Conservation (phyloP, 441 rosid species). For the Erodium texanum region DNA sequence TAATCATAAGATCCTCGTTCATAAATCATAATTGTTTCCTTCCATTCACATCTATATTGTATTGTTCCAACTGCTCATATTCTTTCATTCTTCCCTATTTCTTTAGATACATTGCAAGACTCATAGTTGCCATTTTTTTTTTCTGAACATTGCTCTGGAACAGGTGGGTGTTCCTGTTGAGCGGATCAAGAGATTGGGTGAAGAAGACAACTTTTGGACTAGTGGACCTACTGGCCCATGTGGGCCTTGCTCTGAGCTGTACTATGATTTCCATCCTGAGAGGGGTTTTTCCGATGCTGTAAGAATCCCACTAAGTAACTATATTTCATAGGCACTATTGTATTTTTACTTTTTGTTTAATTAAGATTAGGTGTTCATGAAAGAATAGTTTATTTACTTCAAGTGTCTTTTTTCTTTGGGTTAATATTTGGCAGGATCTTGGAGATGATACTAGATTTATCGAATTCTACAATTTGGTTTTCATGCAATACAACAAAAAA, state of each 20-base stretch:
- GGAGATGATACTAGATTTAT: slow-evolving; percentile 87
- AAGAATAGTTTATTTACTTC: not conserved
- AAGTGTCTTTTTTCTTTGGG: not conserved
- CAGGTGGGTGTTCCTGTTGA: slow-evolving; percentile 75
- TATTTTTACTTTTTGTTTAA: not conserved
- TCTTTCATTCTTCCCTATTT: not conserved
- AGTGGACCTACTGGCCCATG: slow-evolving; percentile 94
- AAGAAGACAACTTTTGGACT: slow-evolving; percentile 89
- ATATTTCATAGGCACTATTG: not conserved
- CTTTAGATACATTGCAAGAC: not conserved
- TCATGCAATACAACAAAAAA: slow-evolving; percentile 85
- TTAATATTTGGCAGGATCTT: slow-evolving; percentile 48
- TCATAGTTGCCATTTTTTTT: not conserved
- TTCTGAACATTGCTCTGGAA: slow-evolving; percentile 14
- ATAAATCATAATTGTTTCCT: slow-evolving; percentile 8
- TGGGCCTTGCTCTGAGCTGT: slow-evolving; percentile 94
- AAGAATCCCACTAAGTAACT: slow-evolving; percentile 15
- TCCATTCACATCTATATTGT: not conserved
- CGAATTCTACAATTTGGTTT: slow-evolving; percentile 89
- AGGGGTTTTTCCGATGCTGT: slow-evolving; percentile 49
- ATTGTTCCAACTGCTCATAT: not conserved
- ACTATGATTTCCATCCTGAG: slow-evolving; percentile 84
- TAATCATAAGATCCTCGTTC: not conserved
- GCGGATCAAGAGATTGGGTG: slow-evolving; percentile 78
- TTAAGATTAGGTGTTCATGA: not conserved